phyloP scores from a whole-genome alignment of 345 rosid species.

The Raphanus raphanistrum region DNA sequence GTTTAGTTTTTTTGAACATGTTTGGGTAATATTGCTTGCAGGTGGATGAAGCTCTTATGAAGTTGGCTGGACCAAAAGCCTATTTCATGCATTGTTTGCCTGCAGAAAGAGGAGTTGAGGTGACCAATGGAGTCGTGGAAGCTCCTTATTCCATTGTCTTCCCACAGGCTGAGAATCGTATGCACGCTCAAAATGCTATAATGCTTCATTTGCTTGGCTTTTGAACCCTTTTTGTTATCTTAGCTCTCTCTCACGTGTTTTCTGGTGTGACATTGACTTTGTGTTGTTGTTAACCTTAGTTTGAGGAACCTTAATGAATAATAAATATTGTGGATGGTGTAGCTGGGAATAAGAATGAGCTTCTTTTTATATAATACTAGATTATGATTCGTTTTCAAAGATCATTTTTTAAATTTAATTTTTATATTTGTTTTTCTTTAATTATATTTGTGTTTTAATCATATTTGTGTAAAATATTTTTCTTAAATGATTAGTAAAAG shows the following conservation, averaged over 20 bases:
- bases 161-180: conserved; percentile 92
- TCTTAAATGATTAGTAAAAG: too few relatives aligned
- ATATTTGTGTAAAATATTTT: too few relatives aligned
- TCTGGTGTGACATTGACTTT: not conserved
- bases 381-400: too few relatives aligned
- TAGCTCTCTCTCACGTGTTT: not conserved
- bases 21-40: conserved; percentile 29
- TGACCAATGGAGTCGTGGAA: conserved; percentile 80
- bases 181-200: conserved; percentile 93
- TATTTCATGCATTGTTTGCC: conserved; percentile 97
- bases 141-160: conserved; percentile 90
- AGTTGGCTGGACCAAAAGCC: conserved; percentile 80
- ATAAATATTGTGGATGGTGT: not conserved
- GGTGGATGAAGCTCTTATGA: conserved; percentile 88
- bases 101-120: conserved; percentile 96
- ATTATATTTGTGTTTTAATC: too few relatives aligned
- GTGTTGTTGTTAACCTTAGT: not conserved
- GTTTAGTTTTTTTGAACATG: not conserved
- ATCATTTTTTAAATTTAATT: too few relatives aligned
- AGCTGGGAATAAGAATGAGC: too few relatives aligned
- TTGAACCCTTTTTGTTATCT: conserved; percentile 5
- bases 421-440: too few relatives aligned
- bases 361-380: too few relatives aligned
- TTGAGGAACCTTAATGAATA: conserved; percentile 18
- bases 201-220: conserved; percentile 78